Base-by-base conservation (phyloP, 805 yeast genomes). In the Metschnikowia gelsemii region DNA sequence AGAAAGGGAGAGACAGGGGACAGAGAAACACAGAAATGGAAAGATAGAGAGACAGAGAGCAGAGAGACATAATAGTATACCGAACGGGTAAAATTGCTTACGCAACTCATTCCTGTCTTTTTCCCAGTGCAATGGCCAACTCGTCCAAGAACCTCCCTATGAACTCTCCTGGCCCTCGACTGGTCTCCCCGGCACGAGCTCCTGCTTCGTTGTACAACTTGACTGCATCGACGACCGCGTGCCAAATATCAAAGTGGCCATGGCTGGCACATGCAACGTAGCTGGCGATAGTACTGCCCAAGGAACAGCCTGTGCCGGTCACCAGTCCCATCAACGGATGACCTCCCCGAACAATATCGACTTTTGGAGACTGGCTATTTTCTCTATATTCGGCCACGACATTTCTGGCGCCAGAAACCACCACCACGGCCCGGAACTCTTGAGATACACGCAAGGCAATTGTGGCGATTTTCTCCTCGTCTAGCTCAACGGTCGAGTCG, bases 241-340 rank as follows among this genome's bases (percentile, higher is more conserved):
- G 59, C 43, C 72, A 73, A 0, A 72, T 53, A 39, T 66, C 52
- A 27, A 51, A 46, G 2, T 38, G 34, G 1, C 29, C 32, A 3
- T 25, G 32, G 12, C 42, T 27, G 0, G 70, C 62, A 39, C 61
- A 52, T 2, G 78, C 75, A 2, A 79, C 58, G 44, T 67, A 73
- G 1, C 85, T 68, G 0, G 85, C 81, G 39, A 87, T 78, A 0
- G 78, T 73, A 32, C 89, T 79, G 1, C 95, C 95, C 27, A 88
- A 62, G 0, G 91, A 77, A 48, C 96, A 88, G 0, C 96, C 96
- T 2, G 89, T 70, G 0, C 95, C 96, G 0, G 96, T 87, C 4
- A 87, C 75, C 8, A 65, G 58, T 0, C 82, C 82, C 84, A 87
- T 80, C 13, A 80, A 50, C 16, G 62, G 62, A 50, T 78, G 73